These are phyloP conservation scores for Populus hybrid DNA, from an alignment of 441 rosid genomes.

Conservation along the genomic window DNA sequence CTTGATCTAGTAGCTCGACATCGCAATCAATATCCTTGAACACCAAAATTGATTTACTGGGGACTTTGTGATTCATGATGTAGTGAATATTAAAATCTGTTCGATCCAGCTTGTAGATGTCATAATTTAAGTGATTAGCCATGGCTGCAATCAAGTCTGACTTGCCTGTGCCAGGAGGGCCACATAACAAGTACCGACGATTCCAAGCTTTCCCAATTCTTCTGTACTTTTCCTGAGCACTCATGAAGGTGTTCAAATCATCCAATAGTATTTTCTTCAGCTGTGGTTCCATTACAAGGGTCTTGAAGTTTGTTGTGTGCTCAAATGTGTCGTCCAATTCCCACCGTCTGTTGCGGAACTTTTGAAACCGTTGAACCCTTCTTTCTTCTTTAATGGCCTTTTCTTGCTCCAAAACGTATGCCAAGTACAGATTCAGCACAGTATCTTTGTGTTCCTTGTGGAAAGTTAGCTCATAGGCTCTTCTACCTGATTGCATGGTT, in stretches of 20 bases:
- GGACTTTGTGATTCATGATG: background rate
- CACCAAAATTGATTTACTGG: background rate
- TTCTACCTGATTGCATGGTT: background rate
- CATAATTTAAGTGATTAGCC: constrained; percentile 9
- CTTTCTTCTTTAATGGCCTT: background rate
- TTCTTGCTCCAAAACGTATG: background rate
- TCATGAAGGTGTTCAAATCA: background rate
- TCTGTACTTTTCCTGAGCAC: background rate
- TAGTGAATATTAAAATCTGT: background rate
- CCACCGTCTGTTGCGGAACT: background rate
- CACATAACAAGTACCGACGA: background rate
- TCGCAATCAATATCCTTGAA: constrained; percentile 1
- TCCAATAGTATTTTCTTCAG: background rate
- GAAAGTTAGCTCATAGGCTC: constrained; percentile 1
- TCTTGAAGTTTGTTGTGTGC: background rate
- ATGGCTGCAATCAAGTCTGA: constrained; percentile 1
- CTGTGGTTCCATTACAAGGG: background rate
- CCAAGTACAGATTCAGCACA: background rate
- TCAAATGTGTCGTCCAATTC: background rate
- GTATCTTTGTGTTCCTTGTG: constrained; percentile 1
- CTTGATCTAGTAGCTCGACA: background rate
- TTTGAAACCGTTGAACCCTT: background rate
- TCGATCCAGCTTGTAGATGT: background rate
- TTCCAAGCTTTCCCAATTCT: constrained; percentile 5
- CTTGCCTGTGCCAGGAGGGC: constrained; percentile 1